Base-by-base conservation (phyloP, 2,329 filamentous ascomycete species). In the Monosporascus sp. region DNA sequence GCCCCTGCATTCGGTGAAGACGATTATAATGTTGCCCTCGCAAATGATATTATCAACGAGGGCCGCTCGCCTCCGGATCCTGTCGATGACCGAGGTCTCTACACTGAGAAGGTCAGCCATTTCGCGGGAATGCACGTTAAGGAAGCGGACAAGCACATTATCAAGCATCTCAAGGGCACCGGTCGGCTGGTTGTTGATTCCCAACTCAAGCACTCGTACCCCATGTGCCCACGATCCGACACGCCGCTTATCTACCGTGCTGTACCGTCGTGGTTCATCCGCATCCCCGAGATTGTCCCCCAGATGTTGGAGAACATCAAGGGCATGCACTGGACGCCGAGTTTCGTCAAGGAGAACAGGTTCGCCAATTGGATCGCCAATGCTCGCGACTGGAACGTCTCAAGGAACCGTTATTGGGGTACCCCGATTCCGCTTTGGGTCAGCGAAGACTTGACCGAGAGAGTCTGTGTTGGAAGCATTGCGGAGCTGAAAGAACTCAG, bases 321-420 rank as follows among this genome's bases (percentile, higher is more conserved):
- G 65, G 81, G 82, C 15, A 94, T 91, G 7, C 89, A 95, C 67
- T 97, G 93, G 93, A 90, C 96, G 1, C 93, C 93, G 1, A 84
- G 81, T 1, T 89, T 89, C 62, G 91, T 97, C 56, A 96, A 96
- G 70, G 92, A 96, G 64, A 89, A 87, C 67, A 85, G 93, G 15
- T 97, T 97, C 64, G 83, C 87, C 46, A 94, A 85, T 73, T 97
- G 93, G 93, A 93, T 97, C 57, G 77, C 81, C 55, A 93, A 93
- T 66, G 92, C 93, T 15, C 86, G 88, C 54, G 93, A 97, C 70
- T 97, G 93, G 93, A 96, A 96, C 67, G 88, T 97, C 35, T 94
- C 90, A 51, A 81, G 93, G 60, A 96, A 96, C 70, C 83, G 93
- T 52, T 97, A 95, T 72, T 97, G 93, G 93, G 93, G 93, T 49